Percentiles rank a stretch among this genome's conserved stretches.
phyloP scores from a whole-genome alignment of 2,329 filamentous ascomycete genomes.

The Leptographium galeiforme region DNA sequence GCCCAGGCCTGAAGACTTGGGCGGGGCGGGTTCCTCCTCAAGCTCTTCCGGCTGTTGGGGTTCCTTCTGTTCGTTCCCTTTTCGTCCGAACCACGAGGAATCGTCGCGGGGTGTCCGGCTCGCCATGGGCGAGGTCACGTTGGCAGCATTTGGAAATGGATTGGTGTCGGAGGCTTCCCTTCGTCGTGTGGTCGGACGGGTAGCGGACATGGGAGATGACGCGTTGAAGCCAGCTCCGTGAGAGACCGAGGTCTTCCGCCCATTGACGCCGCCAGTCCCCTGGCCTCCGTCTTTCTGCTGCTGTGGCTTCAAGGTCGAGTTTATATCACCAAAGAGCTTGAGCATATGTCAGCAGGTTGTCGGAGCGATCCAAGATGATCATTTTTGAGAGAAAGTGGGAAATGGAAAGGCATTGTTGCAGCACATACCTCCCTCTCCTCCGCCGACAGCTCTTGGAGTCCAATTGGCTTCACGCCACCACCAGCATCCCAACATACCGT shows the following conservation, averaged over 20 bases:
- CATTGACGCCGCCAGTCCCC: constrained; percentile 39
- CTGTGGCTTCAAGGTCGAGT: constrained; percentile 81
- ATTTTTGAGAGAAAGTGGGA: not conserved
- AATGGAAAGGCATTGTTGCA: not conserved
- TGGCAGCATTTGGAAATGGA: constrained; percentile 35
- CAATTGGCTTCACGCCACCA: constrained; percentile 57
- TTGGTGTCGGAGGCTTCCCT: constrained; percentile 67
- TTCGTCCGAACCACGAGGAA: constrained; percentile 44
- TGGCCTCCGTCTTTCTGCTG: constrained; percentile 56
- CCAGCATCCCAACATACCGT: constrained; percentile 80
- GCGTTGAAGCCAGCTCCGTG: constrained; percentile 56
- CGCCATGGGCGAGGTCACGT: constrained; percentile 47
- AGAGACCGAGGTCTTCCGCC: constrained; percentile 74
- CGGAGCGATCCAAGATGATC: not conserved
- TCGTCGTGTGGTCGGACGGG: constrained; percentile 63
- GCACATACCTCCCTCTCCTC: constrained; percentile 46
- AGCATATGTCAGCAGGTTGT: not conserved
- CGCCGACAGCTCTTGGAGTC: constrained; percentile 53
- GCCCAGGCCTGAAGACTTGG: constrained; percentile 26
- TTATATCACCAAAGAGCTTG: constrained; percentile 78
- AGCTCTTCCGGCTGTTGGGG: constrained; percentile 34
- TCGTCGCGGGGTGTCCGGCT: constrained; percentile 49
- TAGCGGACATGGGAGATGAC: constrained; percentile 57
- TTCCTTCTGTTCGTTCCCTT: constrained; percentile 39
- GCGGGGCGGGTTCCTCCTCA: constrained; percentile 29